These are phyloP conservation scores for Neopestalotiopsis rosae DNA, from an alignment of 2,329 filamentous ascomycete species.

Conservation along the genomic window DNA sequence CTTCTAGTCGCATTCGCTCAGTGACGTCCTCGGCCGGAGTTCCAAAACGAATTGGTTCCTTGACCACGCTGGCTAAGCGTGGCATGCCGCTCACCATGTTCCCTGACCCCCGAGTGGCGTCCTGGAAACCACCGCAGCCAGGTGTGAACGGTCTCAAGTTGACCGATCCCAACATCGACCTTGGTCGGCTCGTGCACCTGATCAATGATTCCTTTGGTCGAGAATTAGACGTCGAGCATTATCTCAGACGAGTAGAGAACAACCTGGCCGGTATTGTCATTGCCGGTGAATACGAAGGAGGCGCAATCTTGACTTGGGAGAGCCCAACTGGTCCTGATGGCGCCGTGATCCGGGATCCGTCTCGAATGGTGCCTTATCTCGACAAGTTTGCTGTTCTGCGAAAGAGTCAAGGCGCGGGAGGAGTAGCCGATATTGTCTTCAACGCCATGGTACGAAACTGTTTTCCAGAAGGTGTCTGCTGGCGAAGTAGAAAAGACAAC, in stretches of 20 bases:
- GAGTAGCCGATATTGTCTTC: conserved; percentile 95
- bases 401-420: conserved; percentile 84
- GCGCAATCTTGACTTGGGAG: conserved; percentile 95
- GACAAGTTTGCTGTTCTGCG: conserved; percentile 97
- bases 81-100: conserved; percentile 89
- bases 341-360: conserved; percentile 57
- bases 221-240: conserved; percentile 82
- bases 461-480: conserved; percentile 88
- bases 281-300: conserved; percentile 95
- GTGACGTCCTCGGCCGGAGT: conserved; percentile 41
- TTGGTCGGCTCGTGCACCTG: conserved; percentile 80
- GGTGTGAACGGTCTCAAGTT: conserved; percentile 69
- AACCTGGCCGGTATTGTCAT: conserved; percentile 91
- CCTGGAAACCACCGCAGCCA: conserved; percentile 71
- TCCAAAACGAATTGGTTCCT: conserved; percentile 39
- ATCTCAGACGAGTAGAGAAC: conserved; percentile 78
- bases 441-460: conserved; percentile 92
- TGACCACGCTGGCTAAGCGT: conserved; percentile 85
- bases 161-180: conserved; percentile 81
- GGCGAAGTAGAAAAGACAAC: conserved; percentile 88
- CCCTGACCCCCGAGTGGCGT: conserved; percentile 68
- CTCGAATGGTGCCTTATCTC: conserved; percentile 84
- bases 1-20: conserved; percentile 66
- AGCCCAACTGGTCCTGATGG: conserved; percentile 65
- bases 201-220: conserved; percentile 94